Percentiles rank a stretch among this genome's conserved stretches.
Conservation (phyloP, 78 protist species). For the Mastigamoeba balamuthi region DNA sequence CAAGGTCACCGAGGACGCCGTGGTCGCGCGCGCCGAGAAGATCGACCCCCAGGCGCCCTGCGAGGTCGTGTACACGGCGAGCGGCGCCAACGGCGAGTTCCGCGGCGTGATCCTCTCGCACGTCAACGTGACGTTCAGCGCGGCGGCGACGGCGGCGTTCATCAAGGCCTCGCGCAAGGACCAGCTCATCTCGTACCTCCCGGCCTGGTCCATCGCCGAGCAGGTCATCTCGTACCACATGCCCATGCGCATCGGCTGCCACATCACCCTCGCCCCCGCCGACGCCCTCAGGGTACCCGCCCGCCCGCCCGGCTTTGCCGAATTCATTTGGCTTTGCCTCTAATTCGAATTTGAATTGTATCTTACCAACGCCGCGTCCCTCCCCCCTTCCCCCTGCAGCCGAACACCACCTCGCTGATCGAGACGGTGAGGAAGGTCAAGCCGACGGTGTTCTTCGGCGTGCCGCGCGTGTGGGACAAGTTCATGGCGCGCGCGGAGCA, state of each 20-base stretch:
- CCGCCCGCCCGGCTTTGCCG: too few relatives aligned
- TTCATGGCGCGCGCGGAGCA: not conserved
- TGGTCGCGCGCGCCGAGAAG: not conserved
- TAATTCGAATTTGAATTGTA: too few relatives aligned
- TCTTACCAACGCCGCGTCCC: too few relatives aligned
- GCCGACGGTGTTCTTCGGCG: not conserved
- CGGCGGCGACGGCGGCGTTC: not conserved
- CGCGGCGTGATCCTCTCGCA: not conserved
- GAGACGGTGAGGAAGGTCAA: not conserved
- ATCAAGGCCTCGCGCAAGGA: not conserved
- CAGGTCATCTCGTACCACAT: not conserved
- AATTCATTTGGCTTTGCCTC: too few relatives aligned
- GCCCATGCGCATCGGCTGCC: not conserved
- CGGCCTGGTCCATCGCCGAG: not conserved
- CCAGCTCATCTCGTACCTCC: not conserved
- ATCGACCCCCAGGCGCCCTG: not conserved
- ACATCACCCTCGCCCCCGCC: not conserved
- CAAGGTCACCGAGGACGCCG: not conserved
- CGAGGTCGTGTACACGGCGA: not conserved
- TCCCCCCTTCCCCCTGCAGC: too few relatives aligned
- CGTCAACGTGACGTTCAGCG: not conserved
- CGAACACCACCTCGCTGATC: too few relatives aligned
- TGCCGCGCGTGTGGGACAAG: not conserved
- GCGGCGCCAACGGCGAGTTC: not conserved
- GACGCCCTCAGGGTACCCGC: not conserved